These are phyloP conservation scores for Westerdykella sp. DNA, from an alignment of 2,329 filamentous ascomycete genomes.

Conservation along the genomic window DNA sequence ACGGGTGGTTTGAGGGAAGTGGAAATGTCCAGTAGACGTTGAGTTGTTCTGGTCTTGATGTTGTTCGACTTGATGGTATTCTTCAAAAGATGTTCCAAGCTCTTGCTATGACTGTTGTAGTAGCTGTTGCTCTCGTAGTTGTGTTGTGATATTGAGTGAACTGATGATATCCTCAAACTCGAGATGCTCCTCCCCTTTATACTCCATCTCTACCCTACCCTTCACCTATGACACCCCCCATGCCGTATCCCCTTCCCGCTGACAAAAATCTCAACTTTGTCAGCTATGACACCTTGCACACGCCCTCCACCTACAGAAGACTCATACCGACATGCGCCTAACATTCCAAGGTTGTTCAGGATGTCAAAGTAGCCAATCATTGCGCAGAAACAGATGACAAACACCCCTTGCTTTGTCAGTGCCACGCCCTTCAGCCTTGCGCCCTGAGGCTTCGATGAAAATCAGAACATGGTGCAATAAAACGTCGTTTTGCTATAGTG, in stretches of 20 bases:
- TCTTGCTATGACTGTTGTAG: not conserved
- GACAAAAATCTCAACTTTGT: not conserved
- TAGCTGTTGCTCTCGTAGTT: not conserved
- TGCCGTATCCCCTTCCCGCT: not conserved
- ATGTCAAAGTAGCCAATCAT: not conserved
- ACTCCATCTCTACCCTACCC: not conserved
- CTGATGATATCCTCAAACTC: not conserved
- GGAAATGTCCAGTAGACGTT: conserved; percentile 1
- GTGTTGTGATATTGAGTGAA: not conserved
- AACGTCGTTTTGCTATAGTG: too few species aligned
- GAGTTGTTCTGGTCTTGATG: not conserved
- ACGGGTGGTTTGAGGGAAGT: not conserved
- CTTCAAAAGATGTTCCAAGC: not conserved
- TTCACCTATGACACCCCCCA: not conserved
- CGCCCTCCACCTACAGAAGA: not conserved
- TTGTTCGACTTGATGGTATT: not conserved
- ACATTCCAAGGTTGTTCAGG: not conserved
- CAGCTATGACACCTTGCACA: not conserved
- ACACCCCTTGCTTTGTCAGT: not conserved
- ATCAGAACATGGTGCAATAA: too few species aligned
- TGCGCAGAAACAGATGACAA: not conserved
- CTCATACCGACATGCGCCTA: too few species aligned
- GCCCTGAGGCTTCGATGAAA: too few species aligned
- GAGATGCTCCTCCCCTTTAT: not conserved
- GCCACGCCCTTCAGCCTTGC: too few species aligned